Evolutionary conservation across 139 green algal genomes (phyloP).

Genomic region (Monoraphidium neglectum): DNA sequence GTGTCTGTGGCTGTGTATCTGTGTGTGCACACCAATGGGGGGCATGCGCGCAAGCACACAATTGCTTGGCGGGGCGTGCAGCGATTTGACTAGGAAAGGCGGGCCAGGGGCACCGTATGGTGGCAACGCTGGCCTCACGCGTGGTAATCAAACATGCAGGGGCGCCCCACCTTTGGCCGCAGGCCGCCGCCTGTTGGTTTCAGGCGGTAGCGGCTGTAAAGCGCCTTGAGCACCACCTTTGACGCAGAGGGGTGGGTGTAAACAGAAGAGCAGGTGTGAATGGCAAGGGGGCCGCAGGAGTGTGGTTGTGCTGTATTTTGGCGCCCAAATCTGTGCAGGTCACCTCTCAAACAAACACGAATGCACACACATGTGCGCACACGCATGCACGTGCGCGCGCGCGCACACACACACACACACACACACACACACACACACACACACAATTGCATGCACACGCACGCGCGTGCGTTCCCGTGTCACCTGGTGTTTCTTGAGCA

Average conservation of each 20-base stretch:
- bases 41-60: too few species aligned
- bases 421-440: background rate
- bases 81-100: too few species aligned
- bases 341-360: background rate
- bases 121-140: too few species aligned
- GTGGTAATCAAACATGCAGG: too few species aligned
- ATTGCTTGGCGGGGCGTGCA: too few species aligned
- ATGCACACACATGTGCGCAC: background rate
- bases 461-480: background rate
- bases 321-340: background rate
- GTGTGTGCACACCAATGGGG: too few species aligned
- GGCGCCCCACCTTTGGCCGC: slow-evolving; percentile 62
- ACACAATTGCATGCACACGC: background rate
- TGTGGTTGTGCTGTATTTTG: too few species aligned
- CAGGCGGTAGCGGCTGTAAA: slow-evolving; percentile 58
- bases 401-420: background rate
- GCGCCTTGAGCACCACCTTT: slow-evolving; percentile 57
- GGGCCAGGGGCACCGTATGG: too few species aligned
- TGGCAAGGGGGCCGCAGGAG: too few species aligned
- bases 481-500: slow-evolving; percentile 60
- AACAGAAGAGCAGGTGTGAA: background rate
- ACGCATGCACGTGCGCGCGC: background rate
- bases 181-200: slow-evolving; percentile 68
- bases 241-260: background rate
- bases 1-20: too few species aligned